Base-by-base conservation (phyloP, 2,329 filamentous ascomycete genomes). In the Metarhizium guizhouense region DNA sequence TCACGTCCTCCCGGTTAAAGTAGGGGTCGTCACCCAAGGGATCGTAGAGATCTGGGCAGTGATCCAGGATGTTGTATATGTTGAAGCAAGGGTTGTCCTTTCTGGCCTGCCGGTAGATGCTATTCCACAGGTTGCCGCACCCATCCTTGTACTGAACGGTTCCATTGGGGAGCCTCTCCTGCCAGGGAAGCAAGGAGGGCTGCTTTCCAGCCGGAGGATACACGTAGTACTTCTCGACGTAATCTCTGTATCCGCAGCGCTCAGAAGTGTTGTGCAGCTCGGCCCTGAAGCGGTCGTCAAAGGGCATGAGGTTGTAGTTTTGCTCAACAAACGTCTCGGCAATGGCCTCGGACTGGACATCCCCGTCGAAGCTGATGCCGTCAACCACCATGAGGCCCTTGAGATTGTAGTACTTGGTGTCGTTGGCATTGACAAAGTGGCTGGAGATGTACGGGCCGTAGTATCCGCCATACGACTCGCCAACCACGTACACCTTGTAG, bases 31-130 rank as follows among this genome's bases (percentile, higher is more conserved):
- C 86, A 16, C 83, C 83, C 3, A 92, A 74, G 0, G 87, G 81
- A 56, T 90, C 84, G 78, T 82, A 89, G 2, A 81, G 73, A 3
- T 84, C 61, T 0, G 89, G 89, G 66, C 89, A 94, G 13, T 84
- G 87, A 4, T 82, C 84, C 2, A 81, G 81, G 14, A 93, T 80
- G 52, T 87, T 81, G 70, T 93, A 94, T 11, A 88, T 74, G 67
- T 90, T 83, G 71, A 87, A 95, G 74, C 90, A 94, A 0, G 89
- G 89, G 71, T 94, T 94, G 38, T 82, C 69, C 1, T 73, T 64
- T 4, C 74, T 59, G 7, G 79, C 78, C 34, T 82, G 85, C 0
- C 74, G 61, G 62, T 73, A 74, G 34, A 88, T 79, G 25, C 78
- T 72, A 56, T 77, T 68, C 62, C 79, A 87, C 20, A 89, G 64